Evolutionary conservation across 495 filamentous ascomycete species (phyloP).

Genomic region (Cryomyces minteri): DNA sequence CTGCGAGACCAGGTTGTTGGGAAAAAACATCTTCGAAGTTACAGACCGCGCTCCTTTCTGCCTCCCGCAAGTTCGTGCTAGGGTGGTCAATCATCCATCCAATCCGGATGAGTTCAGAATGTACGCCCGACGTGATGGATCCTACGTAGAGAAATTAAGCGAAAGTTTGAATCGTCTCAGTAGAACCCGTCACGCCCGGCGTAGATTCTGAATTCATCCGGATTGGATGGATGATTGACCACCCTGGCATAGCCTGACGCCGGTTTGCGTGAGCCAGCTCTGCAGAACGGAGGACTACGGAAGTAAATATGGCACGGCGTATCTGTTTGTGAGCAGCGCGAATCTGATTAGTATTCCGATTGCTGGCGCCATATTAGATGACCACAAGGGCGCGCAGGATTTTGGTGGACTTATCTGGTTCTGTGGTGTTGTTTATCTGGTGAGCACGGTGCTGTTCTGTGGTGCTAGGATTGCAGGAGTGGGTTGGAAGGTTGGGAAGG

Average conservation of each 20-base stretch:
- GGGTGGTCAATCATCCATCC: too few species aligned
- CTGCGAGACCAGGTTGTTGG: too few species aligned
- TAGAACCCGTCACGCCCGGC: too few species aligned
- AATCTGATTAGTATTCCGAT: constrained; percentile 5
- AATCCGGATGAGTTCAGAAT: too few species aligned
- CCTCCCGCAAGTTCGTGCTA: too few species aligned
- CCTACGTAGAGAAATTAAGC: too few species aligned
- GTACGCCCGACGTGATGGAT: too few species aligned
- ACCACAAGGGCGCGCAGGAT: not conserved
- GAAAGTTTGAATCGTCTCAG: too few species aligned
- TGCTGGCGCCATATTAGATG: constrained; percentile 1
- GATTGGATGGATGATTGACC: too few species aligned
- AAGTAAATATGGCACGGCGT: constrained; percentile 3
- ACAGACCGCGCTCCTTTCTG: too few species aligned
- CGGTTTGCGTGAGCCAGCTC: constrained; percentile 3
- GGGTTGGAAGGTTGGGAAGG: not conserved
- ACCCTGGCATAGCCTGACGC: constrained; percentile 3
- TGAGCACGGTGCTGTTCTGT: not conserved
- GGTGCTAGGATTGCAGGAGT: not conserved
- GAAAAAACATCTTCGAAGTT: too few species aligned
- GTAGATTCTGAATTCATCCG: too few species aligned
- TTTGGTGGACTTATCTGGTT: not conserved
- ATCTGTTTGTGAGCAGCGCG: constrained; percentile 1
- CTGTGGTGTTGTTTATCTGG: not conserved
- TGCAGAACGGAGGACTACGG: constrained; percentile 4